phyloP scores from a whole-genome alignment of 2,329 filamentous ascomycete species.

The Aspergillus japonicus region DNA sequence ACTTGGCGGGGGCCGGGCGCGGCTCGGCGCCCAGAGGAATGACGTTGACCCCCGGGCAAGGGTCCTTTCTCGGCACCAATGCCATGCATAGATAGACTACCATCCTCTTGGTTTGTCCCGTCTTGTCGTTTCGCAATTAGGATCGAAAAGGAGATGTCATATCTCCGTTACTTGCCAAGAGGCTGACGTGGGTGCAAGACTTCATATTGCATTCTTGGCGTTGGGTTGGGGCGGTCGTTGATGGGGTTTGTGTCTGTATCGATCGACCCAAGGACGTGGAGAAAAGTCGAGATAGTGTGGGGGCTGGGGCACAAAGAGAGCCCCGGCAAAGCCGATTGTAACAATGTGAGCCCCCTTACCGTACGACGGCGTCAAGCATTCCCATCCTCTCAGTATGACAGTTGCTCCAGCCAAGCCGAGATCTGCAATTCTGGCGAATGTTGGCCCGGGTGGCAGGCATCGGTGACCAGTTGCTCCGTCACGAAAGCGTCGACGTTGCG shows the following conservation, averaged over 20 bases:
- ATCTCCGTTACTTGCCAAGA: not conserved
- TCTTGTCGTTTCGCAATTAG: not conserved
- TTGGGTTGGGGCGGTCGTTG: not conserved
- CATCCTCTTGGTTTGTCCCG: not conserved
- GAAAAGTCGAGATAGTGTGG: too few relatives aligned
- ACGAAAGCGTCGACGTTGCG: slow-evolving; percentile 39
- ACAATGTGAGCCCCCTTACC: too few relatives aligned
- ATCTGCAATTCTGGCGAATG: slow-evolving; percentile 63
- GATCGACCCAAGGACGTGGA: too few relatives aligned
- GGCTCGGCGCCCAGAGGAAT: slow-evolving; percentile 15
- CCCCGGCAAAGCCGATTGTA: too few relatives aligned
- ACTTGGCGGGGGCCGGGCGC: slow-evolving; percentile 11
- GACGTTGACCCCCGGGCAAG: slow-evolving; percentile 19
- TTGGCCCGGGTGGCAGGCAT: slow-evolving; percentile 61
- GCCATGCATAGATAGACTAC: not conserved
- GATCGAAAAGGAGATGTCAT: not conserved
- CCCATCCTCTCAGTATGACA: slow-evolving; percentile 61
- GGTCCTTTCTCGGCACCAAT: not conserved
- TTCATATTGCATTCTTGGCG: too few relatives aligned
- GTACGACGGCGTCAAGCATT: too few relatives aligned
- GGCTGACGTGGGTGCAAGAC: not conserved
- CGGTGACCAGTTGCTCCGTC: slow-evolving; percentile 33
- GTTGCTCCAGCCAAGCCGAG: slow-evolving; percentile 71
- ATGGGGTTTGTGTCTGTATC: too few relatives aligned
- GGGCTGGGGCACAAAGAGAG: too few relatives aligned